Conservation (phyloP, 2,329 filamentous ascomycete genomes). For the Pseudogymnoascus sp. region DNA sequence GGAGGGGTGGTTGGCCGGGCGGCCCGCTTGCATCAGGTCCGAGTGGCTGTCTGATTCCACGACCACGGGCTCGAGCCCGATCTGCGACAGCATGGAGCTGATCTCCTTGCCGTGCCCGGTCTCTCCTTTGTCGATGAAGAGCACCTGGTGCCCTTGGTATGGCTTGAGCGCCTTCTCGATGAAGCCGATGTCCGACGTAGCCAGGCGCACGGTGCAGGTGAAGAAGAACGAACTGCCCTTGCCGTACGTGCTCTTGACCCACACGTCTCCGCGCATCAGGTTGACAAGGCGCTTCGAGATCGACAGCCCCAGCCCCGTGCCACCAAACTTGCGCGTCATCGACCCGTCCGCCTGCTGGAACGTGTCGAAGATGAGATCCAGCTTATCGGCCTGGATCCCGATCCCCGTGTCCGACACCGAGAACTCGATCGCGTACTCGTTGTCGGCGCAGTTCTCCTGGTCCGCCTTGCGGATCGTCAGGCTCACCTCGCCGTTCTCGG, state of each 20-base stretch:
- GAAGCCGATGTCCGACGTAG: constrained; percentile 65
- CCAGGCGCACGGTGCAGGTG: constrained; percentile 82
- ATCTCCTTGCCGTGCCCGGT: constrained; percentile 72
- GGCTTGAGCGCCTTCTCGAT: constrained; percentile 78
- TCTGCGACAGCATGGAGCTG: constrained; percentile 63
- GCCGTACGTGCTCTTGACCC: constrained; percentile 88
- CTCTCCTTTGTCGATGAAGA: constrained; percentile 88
- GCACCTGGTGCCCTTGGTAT: constrained; percentile 86
- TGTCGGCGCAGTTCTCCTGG: constrained; percentile 54
- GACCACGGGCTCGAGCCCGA: constrained; percentile 74
- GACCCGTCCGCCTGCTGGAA: constrained; percentile 98
- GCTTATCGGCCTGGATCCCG: constrained; percentile 88
- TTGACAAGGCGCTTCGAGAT: constrained; percentile 94
- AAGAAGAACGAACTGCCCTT: constrained; percentile 95
- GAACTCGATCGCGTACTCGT: constrained; percentile 92
- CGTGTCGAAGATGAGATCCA: constrained; percentile 95
- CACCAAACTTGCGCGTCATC: constrained; percentile 91
- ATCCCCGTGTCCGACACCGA: constrained; percentile 94
- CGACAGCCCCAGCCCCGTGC: constrained; percentile 85
- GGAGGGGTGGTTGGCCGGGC: constrained; percentile 28
- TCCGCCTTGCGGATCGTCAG: constrained; percentile 74
- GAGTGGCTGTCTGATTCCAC: constrained; percentile 69
- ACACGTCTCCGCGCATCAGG: constrained; percentile 91
- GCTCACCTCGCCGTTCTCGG: constrained; percentile 91
- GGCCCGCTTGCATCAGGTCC: constrained; percentile 48